Conservation (phyloP, 139 green algal genomes). For the Marvania coccoides region DNA sequence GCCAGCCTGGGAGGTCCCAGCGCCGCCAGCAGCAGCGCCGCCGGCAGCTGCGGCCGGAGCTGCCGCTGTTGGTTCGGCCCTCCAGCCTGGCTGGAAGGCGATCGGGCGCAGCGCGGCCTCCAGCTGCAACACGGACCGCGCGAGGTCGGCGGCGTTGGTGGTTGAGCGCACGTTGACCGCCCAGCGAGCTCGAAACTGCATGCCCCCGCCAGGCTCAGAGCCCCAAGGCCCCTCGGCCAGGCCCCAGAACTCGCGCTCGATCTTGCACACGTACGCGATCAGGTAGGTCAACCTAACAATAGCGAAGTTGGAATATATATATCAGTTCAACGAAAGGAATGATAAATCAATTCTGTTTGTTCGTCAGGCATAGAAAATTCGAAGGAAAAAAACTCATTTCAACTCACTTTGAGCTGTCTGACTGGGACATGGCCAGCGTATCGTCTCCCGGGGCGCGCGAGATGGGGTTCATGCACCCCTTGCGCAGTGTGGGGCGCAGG, state of each 20-base stretch:
- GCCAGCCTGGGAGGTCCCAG: neutral
- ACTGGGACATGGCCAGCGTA: neutral
- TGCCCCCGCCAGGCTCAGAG: neutral
- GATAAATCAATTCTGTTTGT: neutral
- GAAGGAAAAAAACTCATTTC: neutral
- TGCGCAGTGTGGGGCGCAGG: constrained; percentile 30
- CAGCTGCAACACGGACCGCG: constrained; percentile 23
- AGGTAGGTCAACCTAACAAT: constrained; percentile 24
- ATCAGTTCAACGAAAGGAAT: neutral
- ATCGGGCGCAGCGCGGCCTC: constrained; percentile 22
- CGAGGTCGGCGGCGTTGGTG: constrained; percentile 3
- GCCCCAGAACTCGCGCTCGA: constrained; percentile 41
- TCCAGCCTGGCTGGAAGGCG: constrained; percentile 14
- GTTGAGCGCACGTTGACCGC: constrained; percentile 2
- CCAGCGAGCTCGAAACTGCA: constrained; percentile 14
- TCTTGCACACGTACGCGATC: constrained; percentile 18
- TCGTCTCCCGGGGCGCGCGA: neutral
- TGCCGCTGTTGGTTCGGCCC: neutral
- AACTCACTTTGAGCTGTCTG: neutral
- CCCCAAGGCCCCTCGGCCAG: constrained; percentile 40
- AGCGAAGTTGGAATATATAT: neutral
- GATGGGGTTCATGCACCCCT: constrained; percentile 39
- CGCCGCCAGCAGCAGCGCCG: neutral
- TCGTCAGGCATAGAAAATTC: neutral
- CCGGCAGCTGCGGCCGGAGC: neutral